A percentile compares a stretch with the other conserved stretches of the same genome.
Evolutionary conservation across 345 rosid species (phyloP).

Genomic region (Dipteronia sinensis): DNA sequence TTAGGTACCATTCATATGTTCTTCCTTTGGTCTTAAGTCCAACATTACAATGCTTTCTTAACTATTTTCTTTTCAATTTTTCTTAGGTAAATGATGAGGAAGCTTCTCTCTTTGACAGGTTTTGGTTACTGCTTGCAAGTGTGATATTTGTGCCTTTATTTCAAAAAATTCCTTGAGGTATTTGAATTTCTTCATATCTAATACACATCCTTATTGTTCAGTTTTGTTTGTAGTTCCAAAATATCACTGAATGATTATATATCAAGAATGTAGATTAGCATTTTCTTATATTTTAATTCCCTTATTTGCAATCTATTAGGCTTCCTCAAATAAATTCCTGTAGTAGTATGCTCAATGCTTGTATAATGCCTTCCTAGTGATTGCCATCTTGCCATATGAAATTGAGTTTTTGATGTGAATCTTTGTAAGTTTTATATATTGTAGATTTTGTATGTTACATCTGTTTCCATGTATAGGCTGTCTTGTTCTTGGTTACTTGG

Average conservation of each 20-base stretch:
- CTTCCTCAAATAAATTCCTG: too few relatives aligned
- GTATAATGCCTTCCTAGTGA: too few relatives aligned
- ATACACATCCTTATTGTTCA: background rate
- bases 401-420: background rate
- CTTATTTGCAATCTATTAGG: too few relatives aligned
- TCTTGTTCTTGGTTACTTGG: conserved; percentile 98
- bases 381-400: background rate
- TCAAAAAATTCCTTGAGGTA: conserved; percentile 99
- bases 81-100: conserved; percentile 89
- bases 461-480: conserved; percentile 73
- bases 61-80: conserved; percentile 20
- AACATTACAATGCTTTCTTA: conserved; percentile 6
- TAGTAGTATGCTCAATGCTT: too few relatives aligned
- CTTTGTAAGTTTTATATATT: background rate
- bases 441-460: conserved; percentile 29
- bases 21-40: conserved; percentile 12
- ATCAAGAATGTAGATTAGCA: too few relatives aligned
- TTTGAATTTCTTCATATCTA: conserved; percentile 15
- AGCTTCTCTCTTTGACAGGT: conserved; percentile 85
- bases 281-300: too few relatives aligned
- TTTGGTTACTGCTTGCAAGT: conserved; percentile 93
- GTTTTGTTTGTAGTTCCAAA: too few relatives aligned
- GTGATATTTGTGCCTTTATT: conserved; percentile 95
- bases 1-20: conserved; percentile 15
- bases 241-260: too few relatives aligned